Evolutionary conservation across 2,329 filamentous ascomycete species (phyloP), one percentile per base, ranked within the genome.

Genomic region (Magnaporthales sp.): DNA sequence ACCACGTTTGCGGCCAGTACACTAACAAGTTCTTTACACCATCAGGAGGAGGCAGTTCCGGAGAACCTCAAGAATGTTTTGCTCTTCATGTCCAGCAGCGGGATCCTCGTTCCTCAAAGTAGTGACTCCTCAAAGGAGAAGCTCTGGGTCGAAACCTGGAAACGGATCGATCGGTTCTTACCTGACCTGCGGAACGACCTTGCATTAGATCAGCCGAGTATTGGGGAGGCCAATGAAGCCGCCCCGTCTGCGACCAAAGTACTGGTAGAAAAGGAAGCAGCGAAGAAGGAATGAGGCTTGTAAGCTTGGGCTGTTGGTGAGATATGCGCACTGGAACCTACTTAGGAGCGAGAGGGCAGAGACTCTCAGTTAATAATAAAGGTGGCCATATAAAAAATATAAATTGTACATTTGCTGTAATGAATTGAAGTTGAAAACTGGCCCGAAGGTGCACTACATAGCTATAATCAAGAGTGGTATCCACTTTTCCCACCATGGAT

Each of bases 11-110:
- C 27, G 27, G 9, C 11, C 11, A 11, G 8, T 46, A 1, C 27
- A 66, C 70, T 65, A 64, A 62, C 46, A 26, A 65, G 27, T 72
- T 60, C 13, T 24, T 58, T 19, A 15, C 15, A 27, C 27, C 24
- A 19, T 68, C 71, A 96, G 89, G 93, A 96, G 78, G 95, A 99
- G 80, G 94, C 95, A 13, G 93, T 98, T 2, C 91, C 92, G 0
- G 95, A 99, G 77, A 95, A 92, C 70, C 81, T 99, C 67, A 99
- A 99, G 79, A 99, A 99, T 71, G 93, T 98, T 65, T 81, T 98
- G 27, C 83, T 99, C 10, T 95, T 99, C 73, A 97, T 99, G 93
- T 89, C 91, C 6, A 95, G 89, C 75, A 93, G 90, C 64, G 93
- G 91, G 46, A 93, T 91, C 72, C 85, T 99, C 5, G 88, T 92